Base-by-base conservation (phyloP, 108 stramenopile species). In the Cyclotella cryptica region DNA sequence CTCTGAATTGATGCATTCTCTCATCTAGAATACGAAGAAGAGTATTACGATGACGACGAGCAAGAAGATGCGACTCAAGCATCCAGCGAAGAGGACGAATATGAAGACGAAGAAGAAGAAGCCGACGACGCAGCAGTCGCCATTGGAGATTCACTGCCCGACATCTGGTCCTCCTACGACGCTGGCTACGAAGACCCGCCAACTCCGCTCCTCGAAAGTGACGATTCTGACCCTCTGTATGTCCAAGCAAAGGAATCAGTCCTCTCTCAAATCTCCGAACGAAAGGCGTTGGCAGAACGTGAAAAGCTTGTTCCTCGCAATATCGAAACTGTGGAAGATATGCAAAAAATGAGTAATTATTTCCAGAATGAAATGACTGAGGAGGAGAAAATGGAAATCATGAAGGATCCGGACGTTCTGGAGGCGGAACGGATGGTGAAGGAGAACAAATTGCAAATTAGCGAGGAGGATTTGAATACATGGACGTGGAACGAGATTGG, bases 401-500 rank as follows among this genome's bases (percentile, higher is more conserved):
- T 71, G 42, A 26, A 55, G 24, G 81, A 83, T 67, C 54, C 47
- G 1, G 75, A 72, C 41, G 29, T 77, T 27, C 27, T 58, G 24
- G 65, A 76, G 63, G 81, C 70, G 5, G 81, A 83, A 43, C 43
- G 53, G 54, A 59, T 72, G 39, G 29, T 68, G 42, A 76, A 30
- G 12, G 51, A 66, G 47, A 76, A 76, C 21, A 60, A 76, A 10
- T 60, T 68, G 65, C 42, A 67, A n/a, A 46, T 91, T 41, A 73
- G 72, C 7, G 85, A 80, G 71, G 49, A 77, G 19, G 89, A 93
- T 67, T 26, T 91, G 24, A 72, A 86, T 69, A 59, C 84, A 86
- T 43, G 62, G 77, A 61, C 73, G n/a, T n/a, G n/a, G n/a, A n/a
- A n/a, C n/a, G n/a, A n/a, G n/a, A n/a, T n/a, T n/a, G n/a, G n/a